phyloP scores from a whole-genome alignment of 192 early-diverging fungal genomes.

The Coemansia sp. region DNA sequence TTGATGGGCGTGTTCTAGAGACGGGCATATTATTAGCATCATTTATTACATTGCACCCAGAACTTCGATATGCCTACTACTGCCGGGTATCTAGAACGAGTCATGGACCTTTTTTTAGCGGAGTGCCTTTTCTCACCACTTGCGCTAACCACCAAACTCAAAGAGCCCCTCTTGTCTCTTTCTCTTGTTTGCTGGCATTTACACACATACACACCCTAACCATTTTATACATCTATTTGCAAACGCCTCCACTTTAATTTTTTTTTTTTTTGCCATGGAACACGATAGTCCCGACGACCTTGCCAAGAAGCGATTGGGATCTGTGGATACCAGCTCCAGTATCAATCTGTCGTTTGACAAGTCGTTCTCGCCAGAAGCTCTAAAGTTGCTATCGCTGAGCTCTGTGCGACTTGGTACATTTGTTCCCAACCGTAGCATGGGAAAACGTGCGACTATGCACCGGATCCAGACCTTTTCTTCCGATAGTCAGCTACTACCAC shows the following conservation, averaged over 20 bases:
- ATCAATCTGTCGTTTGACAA: conserved; percentile 41
- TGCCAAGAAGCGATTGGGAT: conserved; percentile 22
- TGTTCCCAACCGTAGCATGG: conserved; percentile 6
- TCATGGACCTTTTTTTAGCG: neutral
- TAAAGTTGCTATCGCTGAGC: neutral
- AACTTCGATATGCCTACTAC: neutral
- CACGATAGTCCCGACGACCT: conserved; percentile 7
- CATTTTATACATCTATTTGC: neutral
- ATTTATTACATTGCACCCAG: neutral
- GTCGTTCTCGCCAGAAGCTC: conserved; percentile 12
- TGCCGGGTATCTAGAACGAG: neutral
- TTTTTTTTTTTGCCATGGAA: conserved; percentile 6
- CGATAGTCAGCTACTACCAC: conserved; percentile 36
- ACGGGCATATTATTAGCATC: conserved; percentile 1
- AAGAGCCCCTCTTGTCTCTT: neutral
- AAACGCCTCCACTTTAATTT: neutral
- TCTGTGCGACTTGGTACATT: conserved; percentile 5
- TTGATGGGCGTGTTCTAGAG: neutral
- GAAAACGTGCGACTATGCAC: conserved; percentile 10
- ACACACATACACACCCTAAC: neutral
- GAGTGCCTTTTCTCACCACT: neutral
- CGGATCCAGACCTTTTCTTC: conserved; percentile 12
- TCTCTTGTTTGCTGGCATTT: neutral
- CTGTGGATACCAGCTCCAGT: conserved; percentile 41
- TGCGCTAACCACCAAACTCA: neutral